Evolutionary conservation across 306 rosid species (phyloP).

Genomic region (Ziziphus jujuba): DNA sequence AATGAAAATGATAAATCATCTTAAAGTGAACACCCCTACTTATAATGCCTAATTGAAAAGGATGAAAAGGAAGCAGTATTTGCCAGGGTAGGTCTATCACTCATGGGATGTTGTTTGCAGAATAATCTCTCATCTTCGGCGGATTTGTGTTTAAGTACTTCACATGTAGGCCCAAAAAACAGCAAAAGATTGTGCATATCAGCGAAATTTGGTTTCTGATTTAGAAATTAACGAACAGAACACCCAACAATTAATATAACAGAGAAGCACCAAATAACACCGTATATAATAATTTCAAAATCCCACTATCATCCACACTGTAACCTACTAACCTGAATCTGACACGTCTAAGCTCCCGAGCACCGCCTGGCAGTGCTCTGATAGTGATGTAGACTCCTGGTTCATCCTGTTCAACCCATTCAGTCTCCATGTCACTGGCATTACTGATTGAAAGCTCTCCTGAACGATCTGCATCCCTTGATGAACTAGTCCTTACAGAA

Average conservation of each 20-base stretch:
- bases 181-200: not conserved
- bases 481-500: slow-evolving; percentile 83
- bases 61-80: not conserved
- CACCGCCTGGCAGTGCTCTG: slow-evolving; percentile 75
- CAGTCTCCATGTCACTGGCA: slow-evolving; percentile 95
- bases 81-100: not conserved
- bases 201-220: not conserved
- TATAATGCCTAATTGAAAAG: not conserved
- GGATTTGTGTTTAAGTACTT: not conserved
- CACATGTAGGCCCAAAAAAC: not conserved
- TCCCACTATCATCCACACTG: slow-evolving; percentile 6
- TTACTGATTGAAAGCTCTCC: slow-evolving; percentile 89
- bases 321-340: slow-evolving; percentile 73
- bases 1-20: too few relatives aligned
- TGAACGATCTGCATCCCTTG: slow-evolving; percentile 72
- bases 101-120: not conserved
- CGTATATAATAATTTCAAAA: not conserved
- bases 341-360: slow-evolving; percentile 85
- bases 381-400: slow-evolving; percentile 97
- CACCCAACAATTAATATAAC: not conserved
- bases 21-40: too few relatives aligned
- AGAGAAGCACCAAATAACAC: not conserved
- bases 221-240: not conserved
- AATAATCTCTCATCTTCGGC: not conserved
- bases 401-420: slow-evolving; percentile 97